Conservation (phyloP, 495 filamentous ascomycete species). For the Penicillium nucicola region DNA sequence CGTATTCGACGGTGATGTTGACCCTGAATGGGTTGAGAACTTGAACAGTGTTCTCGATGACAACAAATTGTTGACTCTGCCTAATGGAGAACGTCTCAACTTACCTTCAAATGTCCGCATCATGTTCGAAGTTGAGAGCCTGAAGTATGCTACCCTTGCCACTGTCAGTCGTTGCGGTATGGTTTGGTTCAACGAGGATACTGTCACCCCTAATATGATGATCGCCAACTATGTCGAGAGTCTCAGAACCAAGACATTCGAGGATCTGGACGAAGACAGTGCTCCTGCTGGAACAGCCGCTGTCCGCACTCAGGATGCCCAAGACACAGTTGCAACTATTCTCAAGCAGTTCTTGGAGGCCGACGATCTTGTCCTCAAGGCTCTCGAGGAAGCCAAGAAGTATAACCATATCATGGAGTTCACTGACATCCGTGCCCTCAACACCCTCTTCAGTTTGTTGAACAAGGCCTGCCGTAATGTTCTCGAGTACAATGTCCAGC, state of each 20-base stretch:
- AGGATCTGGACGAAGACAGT: constrained; percentile 90
- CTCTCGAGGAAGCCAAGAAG: constrained; percentile 68
- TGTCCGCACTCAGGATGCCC: constrained; percentile 69
- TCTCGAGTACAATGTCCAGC: constrained; percentile 92
- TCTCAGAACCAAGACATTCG: constrained; percentile 76
- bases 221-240: constrained; percentile 84
- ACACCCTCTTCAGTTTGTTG: constrained; percentile 89
- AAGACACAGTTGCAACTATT: constrained; percentile 72
- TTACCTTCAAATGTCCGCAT: constrained; percentile 93
- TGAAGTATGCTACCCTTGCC: constrained; percentile 95
- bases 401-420: constrained; percentile 99
- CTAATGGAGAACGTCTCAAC: constrained; percentile 95
- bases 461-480: constrained; percentile 90
- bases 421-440: constrained; percentile 82
- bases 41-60: constrained; percentile 98
- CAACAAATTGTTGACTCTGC: constrained; percentile 94
- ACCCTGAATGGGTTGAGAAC: constrained; percentile 99
- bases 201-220: constrained; percentile 89
- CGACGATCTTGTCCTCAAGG: constrained; percentile 72
- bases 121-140: constrained; percentile 99
- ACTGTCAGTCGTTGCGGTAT: constrained; percentile 99
- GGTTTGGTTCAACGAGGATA: constrained; percentile 99
- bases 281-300: constrained; percentile 77
- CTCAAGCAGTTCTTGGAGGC: constrained; percentile 71
- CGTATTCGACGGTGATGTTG: constrained; percentile 97